These are phyloP conservation scores for Torrubiella hemipterigena DNA, from an alignment of 2,329 filamentous ascomycete species.

Conservation along the genomic window DNA sequence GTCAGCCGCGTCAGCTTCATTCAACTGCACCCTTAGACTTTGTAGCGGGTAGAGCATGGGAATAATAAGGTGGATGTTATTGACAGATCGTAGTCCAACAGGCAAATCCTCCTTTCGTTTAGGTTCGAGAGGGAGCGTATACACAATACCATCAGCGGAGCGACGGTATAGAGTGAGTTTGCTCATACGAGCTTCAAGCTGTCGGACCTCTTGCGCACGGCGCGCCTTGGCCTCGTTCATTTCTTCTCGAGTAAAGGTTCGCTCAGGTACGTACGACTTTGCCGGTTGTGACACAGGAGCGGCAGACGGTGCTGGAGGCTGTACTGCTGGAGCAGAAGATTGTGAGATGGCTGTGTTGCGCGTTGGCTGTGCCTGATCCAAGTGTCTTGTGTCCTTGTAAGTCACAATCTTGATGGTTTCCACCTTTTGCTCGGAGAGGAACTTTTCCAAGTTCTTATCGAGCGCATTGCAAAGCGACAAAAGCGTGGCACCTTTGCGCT, in stretches of 20 bases:
- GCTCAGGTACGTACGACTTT: conserved; percentile 26
- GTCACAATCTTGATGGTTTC: conserved; percentile 60
- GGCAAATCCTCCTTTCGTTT: conserved; percentile 50
- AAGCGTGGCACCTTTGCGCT: conserved; percentile 44
- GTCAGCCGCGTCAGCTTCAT: conserved; percentile 47
- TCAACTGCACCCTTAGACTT: conserved; percentile 51
- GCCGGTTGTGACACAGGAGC: conserved; percentile 7
- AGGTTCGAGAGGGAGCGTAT: conserved; percentile 59
- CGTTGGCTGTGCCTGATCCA: conserved; percentile 15
- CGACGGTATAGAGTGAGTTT: conserved; percentile 55
- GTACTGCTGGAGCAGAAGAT: conserved; percentile 3
- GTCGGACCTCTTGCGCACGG: conserved; percentile 54
- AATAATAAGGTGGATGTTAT: conserved; percentile 55
- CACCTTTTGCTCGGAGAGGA: conserved; percentile 57
- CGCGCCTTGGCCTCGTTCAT: conserved; percentile 49
- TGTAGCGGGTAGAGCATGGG: conserved; percentile 63
- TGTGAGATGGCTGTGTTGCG: conserved; percentile 4
- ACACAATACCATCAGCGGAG: conserved; percentile 57
- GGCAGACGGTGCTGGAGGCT: conserved; percentile 1
- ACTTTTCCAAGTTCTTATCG: conserved; percentile 59
- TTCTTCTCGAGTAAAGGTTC: conserved; percentile 45
- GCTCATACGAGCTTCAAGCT: conserved; percentile 65
- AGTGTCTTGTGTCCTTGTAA: conserved; percentile 43
- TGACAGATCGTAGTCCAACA: conserved; percentile 44
- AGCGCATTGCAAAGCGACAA: conserved; percentile 56